These are phyloP conservation scores for Trametes punicea DNA, from an alignment of 768 basidiomycete species.

Conservation along the genomic window DNA sequence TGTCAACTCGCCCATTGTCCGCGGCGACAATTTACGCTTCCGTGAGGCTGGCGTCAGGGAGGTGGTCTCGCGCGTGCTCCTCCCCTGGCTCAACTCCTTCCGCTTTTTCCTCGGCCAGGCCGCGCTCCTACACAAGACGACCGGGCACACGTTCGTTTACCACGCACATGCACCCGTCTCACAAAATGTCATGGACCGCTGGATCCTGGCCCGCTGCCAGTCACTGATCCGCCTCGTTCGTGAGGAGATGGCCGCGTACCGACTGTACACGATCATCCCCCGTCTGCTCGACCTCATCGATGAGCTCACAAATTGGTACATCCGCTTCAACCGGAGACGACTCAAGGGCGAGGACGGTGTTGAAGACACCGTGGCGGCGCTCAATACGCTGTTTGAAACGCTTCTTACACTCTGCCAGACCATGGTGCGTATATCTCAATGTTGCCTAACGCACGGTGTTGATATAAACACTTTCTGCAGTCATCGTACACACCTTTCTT, in stretches of 20 bases:
- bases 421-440: conserved; percentile 62
- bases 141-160: conserved; percentile 77
- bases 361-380: conserved; percentile 81
- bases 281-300: conserved; percentile 88
- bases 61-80: conserved; percentile 91
- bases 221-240: conserved; percentile 89
- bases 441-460: too few relatives aligned
- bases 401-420: conserved; percentile 92
- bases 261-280: conserved; percentile 97
- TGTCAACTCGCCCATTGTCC: conserved; percentile 97
- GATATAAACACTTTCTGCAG: conserved; percentile 37
- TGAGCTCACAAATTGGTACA: conserved; percentile 99
- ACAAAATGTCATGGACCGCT: conserved; percentile 95
- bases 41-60: conserved; percentile 97
- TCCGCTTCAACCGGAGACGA: conserved; percentile 94
- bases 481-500: conserved; percentile 98
- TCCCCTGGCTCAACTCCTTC: conserved; percentile 98
- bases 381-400: conserved; percentile 96
- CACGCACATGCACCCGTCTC: conserved; percentile 81
- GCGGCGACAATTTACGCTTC: conserved; percentile 97
- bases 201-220: conserved; percentile 98
- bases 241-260: conserved; percentile 95
- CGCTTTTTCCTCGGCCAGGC: conserved; percentile 98
- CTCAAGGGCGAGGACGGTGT: conserved; percentile 93
- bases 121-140: conserved; percentile 78